phyloP scores from a whole-genome alignment of 2,329 filamentous ascomycete species.

The Stromatinia cepivora region DNA sequence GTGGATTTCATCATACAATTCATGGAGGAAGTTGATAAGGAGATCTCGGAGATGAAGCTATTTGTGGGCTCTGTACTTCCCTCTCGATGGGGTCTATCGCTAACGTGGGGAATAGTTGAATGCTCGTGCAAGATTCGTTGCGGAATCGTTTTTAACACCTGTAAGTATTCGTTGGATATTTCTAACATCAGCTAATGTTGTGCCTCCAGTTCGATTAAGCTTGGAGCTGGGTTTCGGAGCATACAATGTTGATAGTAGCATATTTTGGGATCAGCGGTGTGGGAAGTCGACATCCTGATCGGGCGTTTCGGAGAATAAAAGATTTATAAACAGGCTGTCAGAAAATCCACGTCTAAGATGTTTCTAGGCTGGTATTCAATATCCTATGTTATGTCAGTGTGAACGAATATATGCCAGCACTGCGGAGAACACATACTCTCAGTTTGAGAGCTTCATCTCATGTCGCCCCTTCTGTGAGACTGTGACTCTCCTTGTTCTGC shows the following conservation, averaged over 20 bases:
- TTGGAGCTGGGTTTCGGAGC: slow-evolving; percentile 13
- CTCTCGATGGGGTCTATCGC: not conserved
- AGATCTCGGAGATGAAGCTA: slow-evolving; percentile 99
- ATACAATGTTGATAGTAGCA: slow-evolving; percentile 18
- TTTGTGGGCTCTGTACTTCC: slow-evolving; percentile 69
- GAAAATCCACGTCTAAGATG: not conserved
- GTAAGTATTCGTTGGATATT: slow-evolving; percentile 49
- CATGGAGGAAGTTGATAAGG: slow-evolving; percentile 99
- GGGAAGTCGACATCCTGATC: slow-evolving; percentile 15
- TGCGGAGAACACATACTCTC: not conserved
- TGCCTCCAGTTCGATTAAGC: slow-evolving; percentile 35
- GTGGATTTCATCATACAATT: slow-evolving; percentile 99
- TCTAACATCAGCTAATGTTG: slow-evolving; percentile 9
- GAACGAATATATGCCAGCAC: not conserved
- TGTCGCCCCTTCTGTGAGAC: not conserved
- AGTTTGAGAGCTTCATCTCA: not conserved
- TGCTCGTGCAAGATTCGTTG: slow-evolving; percentile 93
- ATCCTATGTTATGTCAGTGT: not conserved
- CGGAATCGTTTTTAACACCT: slow-evolving; percentile 96
- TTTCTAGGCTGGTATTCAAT: not conserved
- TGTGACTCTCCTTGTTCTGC: not conserved
- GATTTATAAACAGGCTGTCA: slow-evolving; percentile 15
- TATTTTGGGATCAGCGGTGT: slow-evolving; percentile 23
- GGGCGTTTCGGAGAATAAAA: slow-evolving; percentile 29
- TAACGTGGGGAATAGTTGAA: slow-evolving; percentile 68